These are phyloP conservation scores for Amyloporia xantha DNA, from an alignment of 768 basidiomycete genomes.

Conservation along the genomic window DNA sequence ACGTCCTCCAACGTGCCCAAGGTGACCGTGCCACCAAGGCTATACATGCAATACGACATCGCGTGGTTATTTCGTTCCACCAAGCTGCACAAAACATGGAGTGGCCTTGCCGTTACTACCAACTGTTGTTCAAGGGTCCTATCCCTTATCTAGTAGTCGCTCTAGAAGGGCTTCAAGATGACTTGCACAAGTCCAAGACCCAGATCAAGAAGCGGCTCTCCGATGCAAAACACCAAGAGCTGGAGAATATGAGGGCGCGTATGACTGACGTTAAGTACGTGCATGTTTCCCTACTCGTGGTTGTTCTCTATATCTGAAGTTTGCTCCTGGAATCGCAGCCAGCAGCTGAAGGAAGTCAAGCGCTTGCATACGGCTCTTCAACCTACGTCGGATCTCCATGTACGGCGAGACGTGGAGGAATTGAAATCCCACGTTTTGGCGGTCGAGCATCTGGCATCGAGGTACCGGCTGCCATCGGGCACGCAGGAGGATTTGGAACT, in stretches of 20 bases:
- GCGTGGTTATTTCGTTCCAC: constrained; percentile 1
- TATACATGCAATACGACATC: constrained; percentile 1
- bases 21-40: neutral
- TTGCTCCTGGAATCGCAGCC: constrained; percentile 14
- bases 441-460: constrained; percentile 22
- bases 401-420: constrained; percentile 13
- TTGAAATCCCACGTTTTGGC: constrained; percentile 25
- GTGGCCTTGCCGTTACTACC: constrained; percentile 29
- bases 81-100: constrained; percentile 10
- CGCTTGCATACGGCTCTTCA: constrained; percentile 26
- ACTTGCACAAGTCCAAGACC: constrained; percentile 24
- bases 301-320: neutral
- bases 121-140: constrained; percentile 28
- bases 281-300: neutral
- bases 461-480: constrained; percentile 8
- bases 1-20: neutral
- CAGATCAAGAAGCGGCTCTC: constrained; percentile 25
- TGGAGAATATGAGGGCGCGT: constrained; percentile 5
- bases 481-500: constrained; percentile 19
- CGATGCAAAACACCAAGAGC: constrained; percentile 21
- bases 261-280: constrained; percentile 29
- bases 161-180: constrained; percentile 28
- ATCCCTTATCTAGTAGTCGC: constrained; percentile 37
- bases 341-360: constrained; percentile 20
- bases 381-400: constrained; percentile 26